Conservation (phyloP, 495 filamentous ascomycete genomes). For the Cladorrhinum samala region DNA sequence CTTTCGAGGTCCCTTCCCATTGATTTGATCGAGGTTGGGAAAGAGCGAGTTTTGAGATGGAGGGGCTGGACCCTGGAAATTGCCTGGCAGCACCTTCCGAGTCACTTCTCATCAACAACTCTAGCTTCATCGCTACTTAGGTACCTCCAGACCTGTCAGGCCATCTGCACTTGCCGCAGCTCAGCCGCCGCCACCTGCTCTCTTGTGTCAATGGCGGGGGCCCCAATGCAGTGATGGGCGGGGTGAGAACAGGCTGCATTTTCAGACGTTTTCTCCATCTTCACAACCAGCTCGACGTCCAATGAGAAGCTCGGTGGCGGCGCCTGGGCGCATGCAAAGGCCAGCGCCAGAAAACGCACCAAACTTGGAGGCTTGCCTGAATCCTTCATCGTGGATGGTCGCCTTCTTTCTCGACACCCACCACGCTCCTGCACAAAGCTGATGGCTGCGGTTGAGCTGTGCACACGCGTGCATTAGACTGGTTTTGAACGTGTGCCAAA, state of each 20-base stretch:
- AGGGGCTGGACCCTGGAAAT: too few species aligned
- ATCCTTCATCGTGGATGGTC: background rate
- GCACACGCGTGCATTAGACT: background rate
- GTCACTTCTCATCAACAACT: too few species aligned
- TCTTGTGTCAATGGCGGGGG: background rate
- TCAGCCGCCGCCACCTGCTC: background rate
- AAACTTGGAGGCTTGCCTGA: background rate
- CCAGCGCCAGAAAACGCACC: background rate
- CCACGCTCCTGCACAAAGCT: background rate
- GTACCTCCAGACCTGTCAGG: too few species aligned
- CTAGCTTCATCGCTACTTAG: too few species aligned
- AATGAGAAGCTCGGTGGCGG: background rate
- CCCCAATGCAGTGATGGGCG: background rate
- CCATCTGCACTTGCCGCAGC: background rate
- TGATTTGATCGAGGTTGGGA: too few species aligned
- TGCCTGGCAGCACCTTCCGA: too few species aligned
- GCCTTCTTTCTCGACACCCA: background rate
- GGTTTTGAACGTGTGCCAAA: background rate
- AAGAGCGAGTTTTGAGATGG: too few species aligned
- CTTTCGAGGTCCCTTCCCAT: too few species aligned
- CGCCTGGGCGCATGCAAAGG: background rate
- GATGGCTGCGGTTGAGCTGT: background rate
- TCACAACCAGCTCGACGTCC: too few species aligned
- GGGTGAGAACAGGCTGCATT: too few species aligned
- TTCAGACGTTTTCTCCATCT: too few species aligned